Base-by-base conservation (phyloP, 352 stramenopile genomes). In the Thalassiosira mediterranea region DNA sequence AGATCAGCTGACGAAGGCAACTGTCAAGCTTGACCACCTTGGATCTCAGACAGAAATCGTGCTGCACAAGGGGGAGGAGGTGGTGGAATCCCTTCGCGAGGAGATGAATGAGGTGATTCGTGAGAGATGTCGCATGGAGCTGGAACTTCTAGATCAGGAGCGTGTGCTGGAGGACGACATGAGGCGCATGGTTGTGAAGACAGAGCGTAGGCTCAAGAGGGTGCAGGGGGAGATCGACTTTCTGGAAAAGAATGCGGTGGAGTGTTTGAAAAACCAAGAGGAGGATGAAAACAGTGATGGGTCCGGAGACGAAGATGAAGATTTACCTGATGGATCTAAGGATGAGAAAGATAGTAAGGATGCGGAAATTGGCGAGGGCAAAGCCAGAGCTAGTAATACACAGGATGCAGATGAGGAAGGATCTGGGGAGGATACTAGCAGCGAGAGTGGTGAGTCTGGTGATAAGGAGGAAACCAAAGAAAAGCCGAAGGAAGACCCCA, bases 101-200 rank as follows among this genome's bases (percentile, higher is more conserved):
- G 72, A 81, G 34, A 81, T 81, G 64, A 81, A 81, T 57, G 72
- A 81, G 44, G 72, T 81, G 4, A 81, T 81, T 54, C 21, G 72
- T 7, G 72, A 81, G 21, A 46, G 72, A 21, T 72, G 64, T 63
- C 47, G 64, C 11, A 81, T 81, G 72, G 72, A 81, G 31, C 47
- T 81, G 34, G 72, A 81, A 47, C 67, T 81, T 48, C 47, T 81
- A 32, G 72, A 81, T 68, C 64, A 76, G 57, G 51, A 61, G 29
- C 37, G 48, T 4, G 61, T 76, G 58, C 34, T 81, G 47, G 72
- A 76, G 28, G 64, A 81, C 15, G 72, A 81, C 21, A 81, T 68
- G 64, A 65, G 58, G 23, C 21, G 64, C 63, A 68, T 76, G 72
- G 58, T 68, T 0, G 32, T 54, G 21, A 59, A 42, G 56, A 71